Evolutionary conservation across 2,329 filamentous ascomycete species (phyloP), one percentile per base, ranked within the genome.

Genomic region (Hypocreales sp.): DNA sequence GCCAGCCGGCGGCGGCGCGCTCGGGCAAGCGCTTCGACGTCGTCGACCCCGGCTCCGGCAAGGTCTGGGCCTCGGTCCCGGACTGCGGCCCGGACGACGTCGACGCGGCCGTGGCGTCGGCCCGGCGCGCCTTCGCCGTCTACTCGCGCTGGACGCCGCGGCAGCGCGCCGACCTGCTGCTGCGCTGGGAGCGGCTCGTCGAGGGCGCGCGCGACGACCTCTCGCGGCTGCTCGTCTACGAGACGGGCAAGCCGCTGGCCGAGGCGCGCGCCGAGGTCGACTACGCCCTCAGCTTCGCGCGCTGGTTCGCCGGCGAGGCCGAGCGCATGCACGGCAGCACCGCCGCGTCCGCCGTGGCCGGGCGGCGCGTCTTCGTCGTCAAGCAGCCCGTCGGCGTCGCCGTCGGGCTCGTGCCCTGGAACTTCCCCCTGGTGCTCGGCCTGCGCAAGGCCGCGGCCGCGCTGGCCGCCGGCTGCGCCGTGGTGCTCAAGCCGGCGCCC

Each of bases 401-500:
- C 7, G 49, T 43, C 2, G 48, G 46, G 11, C 37, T 55, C 8
- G 44, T 54, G 6, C 49, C 51, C 1, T 53, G 70, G 72, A 77
- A 79, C 49, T 79, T 76, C 36, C 64, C 64, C 9, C 45, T 61
- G 14, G 61, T 60, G 8, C 63, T 70, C 49, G 50, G 61, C 7
- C 47, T 60, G 14, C 42, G 60, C 12, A 64, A 64, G 33, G 48
- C 55, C 7, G 54, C 48, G 2, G 54, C 70, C 1, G 71, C 69
- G 2, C 54, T 83, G 16, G 79, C 78, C 15, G 77, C 77, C 9
- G 79, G 78, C 13, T 82, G 77, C 47, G 80, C 76, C 2, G 80
- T 86, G 70, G 60, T 86, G 11, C 60, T 70, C 11, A 82, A 82
- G 51, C 73, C 77, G 3, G 75, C 70, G 4, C 76, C 76, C 1